Base-by-base conservation (phyloP, 257 asterid genomes). In the Lycium ferocissimum region DNA sequence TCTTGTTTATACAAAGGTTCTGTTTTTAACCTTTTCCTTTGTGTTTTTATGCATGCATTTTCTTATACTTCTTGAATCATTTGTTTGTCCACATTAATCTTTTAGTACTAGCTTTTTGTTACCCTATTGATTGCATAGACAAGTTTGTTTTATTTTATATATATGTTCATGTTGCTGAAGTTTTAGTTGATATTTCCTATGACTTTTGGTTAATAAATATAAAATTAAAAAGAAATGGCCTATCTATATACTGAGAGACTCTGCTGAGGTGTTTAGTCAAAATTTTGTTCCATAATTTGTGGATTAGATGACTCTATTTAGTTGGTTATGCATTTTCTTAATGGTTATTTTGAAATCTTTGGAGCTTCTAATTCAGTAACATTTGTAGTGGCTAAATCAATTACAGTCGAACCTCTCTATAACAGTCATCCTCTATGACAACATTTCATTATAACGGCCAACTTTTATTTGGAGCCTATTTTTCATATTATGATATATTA, bases 1-100 rank as follows among this genome's bases (percentile, higher is more conserved):
- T 76, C 47, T 76, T 75, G 69, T 62, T 75, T 75, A 4, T 49
- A 20, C 33, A 38, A 62, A 20, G 33, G 65, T 17, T 58, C 13
- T 58, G 15, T 18, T 58, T 58, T 58, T 18, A 2, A 18, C n/a
- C 61, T 59, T 59, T 59, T 59, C 26, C 18, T 59, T 59, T 17
- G 4, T 18, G 33, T 7, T 59, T 72, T 66, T 72, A 26, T 76
- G 15, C 63, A 76, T 76, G 82, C 26, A 33, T 76, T 76, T 76
- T 51, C 11, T 49, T 3, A 76, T 35, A 14, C 26, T 76, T 51
- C 47, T 76, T 76, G 63, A 26, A 22, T 76, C 2, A 13, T 76
- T 69, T 76, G 43, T 3, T 76, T 76, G 63, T 76, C 62, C 3
- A 13, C 63, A 45, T 26, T 76, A 76, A 51, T 76, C 63, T 76